Evolutionary conservation across 1,139 yeast genomes (phyloP).

Genomic region (Geotrichum reessii): DNA sequence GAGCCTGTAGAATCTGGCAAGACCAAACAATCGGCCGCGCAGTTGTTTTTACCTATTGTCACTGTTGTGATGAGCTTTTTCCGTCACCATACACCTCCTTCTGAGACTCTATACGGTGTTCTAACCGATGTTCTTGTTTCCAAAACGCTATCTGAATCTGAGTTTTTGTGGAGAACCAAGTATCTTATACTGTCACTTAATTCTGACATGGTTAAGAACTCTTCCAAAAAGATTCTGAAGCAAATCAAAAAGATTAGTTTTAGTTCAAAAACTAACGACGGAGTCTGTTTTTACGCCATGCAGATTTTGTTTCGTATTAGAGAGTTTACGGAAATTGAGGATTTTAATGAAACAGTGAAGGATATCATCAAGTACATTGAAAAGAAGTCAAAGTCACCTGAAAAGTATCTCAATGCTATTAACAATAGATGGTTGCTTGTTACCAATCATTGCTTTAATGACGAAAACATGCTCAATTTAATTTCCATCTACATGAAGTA

Average conservation of each 20-base stretch:
- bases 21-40: conserved; percentile 9
- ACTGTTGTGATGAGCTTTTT: conserved; percentile 17
- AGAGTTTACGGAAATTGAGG: conserved; percentile 22
- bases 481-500: conserved; percentile 21
- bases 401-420: conserved; percentile 19
- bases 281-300: conserved; percentile 19
- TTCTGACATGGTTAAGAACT: conserved; percentile 19
- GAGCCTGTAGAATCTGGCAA: conserved; percentile 3
- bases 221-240: conserved; percentile 7
- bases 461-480: conserved; percentile 20
- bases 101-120: conserved; percentile 5
- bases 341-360: conserved; percentile 20
- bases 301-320: conserved; percentile 24
- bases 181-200: conserved; percentile 19
- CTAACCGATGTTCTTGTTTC: conserved; percentile 11
- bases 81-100: conserved; percentile 16
- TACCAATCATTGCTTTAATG: conserved; percentile 21
- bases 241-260: conserved; percentile 18
- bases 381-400: conserved; percentile 15
- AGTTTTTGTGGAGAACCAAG: conserved; percentile 19
- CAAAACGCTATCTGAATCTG: conserved; percentile 2
- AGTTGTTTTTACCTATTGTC: conserved; percentile 15
- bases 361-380: conserved; percentile 20
- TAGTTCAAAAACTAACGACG: conserved; percentile 16
- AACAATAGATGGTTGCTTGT: conserved; percentile 29